Conservation (phyloP, 2,329 filamentous ascomycete genomes). For the Thielaviopsis populi region DNA sequence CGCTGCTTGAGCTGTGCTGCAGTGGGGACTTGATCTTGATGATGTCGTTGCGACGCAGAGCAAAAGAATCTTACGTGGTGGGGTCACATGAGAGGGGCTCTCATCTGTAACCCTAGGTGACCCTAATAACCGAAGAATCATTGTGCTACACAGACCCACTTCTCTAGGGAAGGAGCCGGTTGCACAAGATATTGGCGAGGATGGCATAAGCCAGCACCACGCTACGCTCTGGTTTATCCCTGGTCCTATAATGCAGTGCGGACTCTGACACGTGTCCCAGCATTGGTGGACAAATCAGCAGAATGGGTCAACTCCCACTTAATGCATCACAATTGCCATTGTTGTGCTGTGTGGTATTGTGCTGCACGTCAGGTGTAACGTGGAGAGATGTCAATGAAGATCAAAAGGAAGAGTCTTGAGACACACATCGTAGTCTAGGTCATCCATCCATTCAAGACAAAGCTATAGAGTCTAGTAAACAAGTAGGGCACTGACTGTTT, state of each 20-base stretch:
- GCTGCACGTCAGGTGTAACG: not conserved
- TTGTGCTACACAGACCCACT: not conserved
- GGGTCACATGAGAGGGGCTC: constrained; percentile 9
- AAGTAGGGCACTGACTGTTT: not conserved
- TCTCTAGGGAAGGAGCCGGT: not conserved
- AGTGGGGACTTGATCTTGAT: constrained; percentile 8
- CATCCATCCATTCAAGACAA: not conserved
- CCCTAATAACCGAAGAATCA: not conserved
- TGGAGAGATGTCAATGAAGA: not conserved
- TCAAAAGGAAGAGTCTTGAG: not conserved
- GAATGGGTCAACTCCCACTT: not conserved
- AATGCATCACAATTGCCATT: too few species aligned
- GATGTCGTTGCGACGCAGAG: not conserved
- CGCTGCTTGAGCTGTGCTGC: not conserved
- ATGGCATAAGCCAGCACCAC: constrained; percentile 2
- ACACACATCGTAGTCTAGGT: not conserved
- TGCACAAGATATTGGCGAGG: not conserved
- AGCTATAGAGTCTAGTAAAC: not conserved
- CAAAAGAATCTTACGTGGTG: not conserved
- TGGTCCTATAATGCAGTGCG: not conserved
- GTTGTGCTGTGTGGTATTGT: not conserved
- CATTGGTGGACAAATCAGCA: not conserved
- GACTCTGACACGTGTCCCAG: constrained; percentile 1
- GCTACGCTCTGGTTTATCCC: not conserved
- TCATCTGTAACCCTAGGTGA: not conserved